These are phyloP conservation scores for Xylaria scruposa DNA, from an alignment of 495 filamentous ascomycete genomes.

Conservation along the genomic window DNA sequence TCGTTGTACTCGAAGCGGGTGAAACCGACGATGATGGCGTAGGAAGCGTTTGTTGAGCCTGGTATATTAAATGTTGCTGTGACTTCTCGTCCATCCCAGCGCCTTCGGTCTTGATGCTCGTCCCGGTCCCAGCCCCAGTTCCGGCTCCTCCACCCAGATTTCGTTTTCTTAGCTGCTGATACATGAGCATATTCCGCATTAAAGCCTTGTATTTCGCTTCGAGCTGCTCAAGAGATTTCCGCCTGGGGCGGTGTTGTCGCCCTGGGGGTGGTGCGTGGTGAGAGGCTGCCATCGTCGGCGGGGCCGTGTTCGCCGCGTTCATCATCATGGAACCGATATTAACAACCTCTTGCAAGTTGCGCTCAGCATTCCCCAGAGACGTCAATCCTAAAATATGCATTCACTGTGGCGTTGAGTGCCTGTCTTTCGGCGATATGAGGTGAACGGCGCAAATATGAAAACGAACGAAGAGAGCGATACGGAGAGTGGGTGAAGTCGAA, in stretches of 20 bases:
- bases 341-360: neutral
- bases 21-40: conserved; percentile 23
- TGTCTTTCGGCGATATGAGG: neutral
- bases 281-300: conserved; percentile 22
- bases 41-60: conserved; percentile 21
- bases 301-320: conserved; percentile 14
- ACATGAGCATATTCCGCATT: conserved; percentile 31
- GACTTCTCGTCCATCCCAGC: conserved; percentile 3
- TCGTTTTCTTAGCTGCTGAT: conserved; percentile 17
- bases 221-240: conserved; percentile 30
- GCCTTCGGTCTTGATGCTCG: conserved; percentile 13
- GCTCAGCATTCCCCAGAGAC: neutral
- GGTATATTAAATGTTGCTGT: conserved; percentile 21
- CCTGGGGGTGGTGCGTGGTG: conserved; percentile 18
- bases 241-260: conserved; percentile 19
- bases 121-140: neutral
- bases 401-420: conserved; percentile 9
- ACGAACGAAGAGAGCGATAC: conserved; percentile 1
- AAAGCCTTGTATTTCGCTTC: conserved; percentile 29
- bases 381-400: neutral
- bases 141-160: conserved; percentile 8
- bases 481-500: neutral
- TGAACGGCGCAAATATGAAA: neutral
- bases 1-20: conserved; percentile 11
- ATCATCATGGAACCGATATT: conserved; percentile 3